Base-by-base conservation (phyloP, 2,329 filamentous ascomycete genomes). In the Lojkania enalia region DNA sequence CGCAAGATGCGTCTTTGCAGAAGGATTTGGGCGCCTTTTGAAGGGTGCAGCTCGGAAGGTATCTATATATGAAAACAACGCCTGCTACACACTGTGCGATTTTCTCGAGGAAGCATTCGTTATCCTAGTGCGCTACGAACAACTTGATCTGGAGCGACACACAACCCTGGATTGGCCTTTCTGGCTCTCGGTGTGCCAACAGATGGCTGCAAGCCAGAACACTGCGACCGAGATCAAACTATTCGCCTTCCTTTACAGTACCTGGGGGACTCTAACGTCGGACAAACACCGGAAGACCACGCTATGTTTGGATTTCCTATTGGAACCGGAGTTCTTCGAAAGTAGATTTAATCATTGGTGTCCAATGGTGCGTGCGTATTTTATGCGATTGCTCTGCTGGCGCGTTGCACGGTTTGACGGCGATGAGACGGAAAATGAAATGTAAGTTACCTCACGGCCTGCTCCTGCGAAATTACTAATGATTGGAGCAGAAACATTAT, bases 261-360 rank as follows among this genome's bases (percentile, higher is more conserved):
- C 87, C 14, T 96, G 91, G 91, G 82, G 86, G 46, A 82, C 83
- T 2, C 77, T 94, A 49, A 77, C 81, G 9, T 77, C 79, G 23
- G 80, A 88, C 42, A 78, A 84, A 2, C 72, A 75, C 39, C 80
- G 87, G 38, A 95, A 92, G 68, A 76, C 80, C 44, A 74, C 78
- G 12, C 65, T 95, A 14, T 95, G 88, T 63, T 60, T 87, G 20
- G 82, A 84, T 16, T 91, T 94, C 76, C 72, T 96, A 29, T 74
- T 96, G 11, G 80, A 84, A 5, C 84, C 87, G 42, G 77, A 84
- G 19, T 80, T 86, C 2, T 96, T 96, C 65, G 83, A 88, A 61
- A 83, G 82, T 49, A 84, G 90, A 49, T 96, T 96, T 72, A 92
- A 87, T 62, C 90, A 96, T 61, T 96, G 91, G 90, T 95, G 89